phyloP scores from a whole-genome alignment of 257 asterid species.

The Solanum appendiculatum region DNA sequence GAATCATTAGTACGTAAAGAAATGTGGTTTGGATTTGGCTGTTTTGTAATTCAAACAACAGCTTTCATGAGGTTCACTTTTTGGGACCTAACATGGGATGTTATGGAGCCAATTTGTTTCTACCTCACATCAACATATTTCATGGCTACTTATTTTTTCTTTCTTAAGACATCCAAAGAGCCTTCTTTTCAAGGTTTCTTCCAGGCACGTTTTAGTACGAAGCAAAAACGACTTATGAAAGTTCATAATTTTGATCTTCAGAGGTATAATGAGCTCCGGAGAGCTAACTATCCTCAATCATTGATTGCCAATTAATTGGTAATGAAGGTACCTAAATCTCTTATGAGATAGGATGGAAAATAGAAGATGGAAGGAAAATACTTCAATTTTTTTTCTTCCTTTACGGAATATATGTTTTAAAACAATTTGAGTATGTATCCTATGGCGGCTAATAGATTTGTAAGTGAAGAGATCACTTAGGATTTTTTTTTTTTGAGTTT shows the following conservation, averaged over 20 bases:
- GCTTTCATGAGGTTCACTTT: conserved; percentile 52
- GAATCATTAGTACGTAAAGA: conserved; percentile 48
- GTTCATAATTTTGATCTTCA: conserved; percentile 28
- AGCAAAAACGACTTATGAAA: conserved; percentile 53
- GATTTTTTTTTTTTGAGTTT: background rate
- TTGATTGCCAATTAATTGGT: background rate
- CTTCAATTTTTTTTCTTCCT: background rate
- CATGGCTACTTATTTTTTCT: conserved; percentile 41
- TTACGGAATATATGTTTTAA: background rate
- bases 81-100: conserved; percentile 75
- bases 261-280: conserved; percentile 29
- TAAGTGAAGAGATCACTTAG: background rate
- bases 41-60: conserved; percentile 20
- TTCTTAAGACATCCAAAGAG: conserved; percentile 47
- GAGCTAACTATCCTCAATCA: background rate
- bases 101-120: conserved; percentile 66
- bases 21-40: conserved; percentile 45
- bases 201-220: conserved; percentile 32
- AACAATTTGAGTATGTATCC: background rate
- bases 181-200: conserved; percentile 53
- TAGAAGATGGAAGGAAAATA: background rate
- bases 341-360: background rate
- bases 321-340: background rate
- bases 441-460: background rate
- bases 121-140: conserved; percentile 35